phyloP scores from a whole-genome alignment of 2,329 filamentous ascomycete genomes.

The Atkinsonella hypoxylon region DNA sequence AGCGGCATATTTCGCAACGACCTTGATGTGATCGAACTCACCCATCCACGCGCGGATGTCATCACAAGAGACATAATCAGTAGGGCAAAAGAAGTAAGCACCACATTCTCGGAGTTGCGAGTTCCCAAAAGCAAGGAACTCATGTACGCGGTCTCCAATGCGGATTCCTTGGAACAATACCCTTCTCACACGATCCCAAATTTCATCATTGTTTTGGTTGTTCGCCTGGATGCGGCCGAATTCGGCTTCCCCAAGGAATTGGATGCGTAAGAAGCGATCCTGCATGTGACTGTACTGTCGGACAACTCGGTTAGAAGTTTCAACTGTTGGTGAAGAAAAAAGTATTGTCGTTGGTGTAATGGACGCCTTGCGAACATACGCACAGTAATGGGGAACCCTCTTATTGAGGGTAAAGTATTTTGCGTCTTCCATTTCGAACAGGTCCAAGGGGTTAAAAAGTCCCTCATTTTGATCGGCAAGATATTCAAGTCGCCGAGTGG shows the following conservation, averaged over 20 bases:
- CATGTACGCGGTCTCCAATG: conserved; percentile 70
- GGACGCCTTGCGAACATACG: conserved; percentile 60
- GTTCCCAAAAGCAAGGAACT: conserved; percentile 90
- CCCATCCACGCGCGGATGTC: conserved; percentile 83
- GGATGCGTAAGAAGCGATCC: conserved; percentile 78
- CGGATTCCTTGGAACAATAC: conserved; percentile 66
- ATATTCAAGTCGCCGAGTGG: conserved; percentile 60
- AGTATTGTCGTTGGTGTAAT: conserved; percentile 79
- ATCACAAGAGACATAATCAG: conserved; percentile 52
- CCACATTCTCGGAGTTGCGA: conserved; percentile 89
- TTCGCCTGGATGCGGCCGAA: conserved; percentile 43
- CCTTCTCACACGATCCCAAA: conserved; percentile 64
- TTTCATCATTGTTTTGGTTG: conserved; percentile 47
- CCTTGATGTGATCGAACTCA: conserved; percentile 64
- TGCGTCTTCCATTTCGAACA: conserved; percentile 49
- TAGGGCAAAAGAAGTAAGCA: conserved; percentile 82
- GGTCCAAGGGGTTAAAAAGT: conserved; percentile 57
- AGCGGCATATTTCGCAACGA: conserved; percentile 82
- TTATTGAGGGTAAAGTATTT: conserved; percentile 32
- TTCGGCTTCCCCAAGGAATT: conserved; percentile 72
- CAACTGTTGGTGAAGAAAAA: conserved; percentile 64
- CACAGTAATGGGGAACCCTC: conserved; percentile 59
- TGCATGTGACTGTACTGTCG: conserved; percentile 55
- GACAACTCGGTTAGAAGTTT: conserved; percentile 79
- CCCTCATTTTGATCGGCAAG: conserved; percentile 51